Evolutionary conservation across 306 rosid genomes (phyloP), one percentile per base, ranked within the genome.

Genomic region (Begonia peltatifolia): DNA sequence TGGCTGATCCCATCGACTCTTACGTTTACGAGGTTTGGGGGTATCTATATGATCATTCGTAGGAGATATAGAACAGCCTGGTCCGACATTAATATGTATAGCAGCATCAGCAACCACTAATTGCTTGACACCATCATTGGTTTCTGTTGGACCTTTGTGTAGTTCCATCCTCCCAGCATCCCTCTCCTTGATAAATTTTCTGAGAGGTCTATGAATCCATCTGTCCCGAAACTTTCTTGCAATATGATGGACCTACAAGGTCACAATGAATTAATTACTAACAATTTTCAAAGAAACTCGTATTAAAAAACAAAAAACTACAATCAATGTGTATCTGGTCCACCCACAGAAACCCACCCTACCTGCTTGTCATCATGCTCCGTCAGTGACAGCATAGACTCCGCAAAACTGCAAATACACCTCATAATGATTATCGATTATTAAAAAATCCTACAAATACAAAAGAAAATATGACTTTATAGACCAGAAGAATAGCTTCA

Each of bases 361-460:
- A 92, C 99, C 99, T 84, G 94, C 79, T 73, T 92, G 82, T 92
- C 99, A 44, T 76, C 84, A 46, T 92, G 99, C 74, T 92, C 99
- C 1, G 99, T 87, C 76, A 92, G 75, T 59, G 96, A 81, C 63
- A 92, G 68, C 69, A 92, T 80, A 1, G 99, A 92, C 50, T 75
- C 89, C 70, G 66, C 66, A 84, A 92, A 81, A 70, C 99, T 92
- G 99, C 75, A 83, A 14, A 30, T 30, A 30, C 38, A 30, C 38
- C 38, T 30, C 38, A 30, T 30, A 30, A 30, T 30, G 38, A 4
- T 30, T 5, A 30, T 30, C 38, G 3, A 30, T 30, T 30, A 20
- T 20, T 20, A 20, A 20, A 20, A 20, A 20, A 3, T 20, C 9
- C 38, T 30, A 30, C 6, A 30, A 30, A 30, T 30, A 6, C 38